Evolutionary conservation across 2,329 filamentous ascomycete species (phyloP).

Genomic region (Beauveria sp.): DNA sequence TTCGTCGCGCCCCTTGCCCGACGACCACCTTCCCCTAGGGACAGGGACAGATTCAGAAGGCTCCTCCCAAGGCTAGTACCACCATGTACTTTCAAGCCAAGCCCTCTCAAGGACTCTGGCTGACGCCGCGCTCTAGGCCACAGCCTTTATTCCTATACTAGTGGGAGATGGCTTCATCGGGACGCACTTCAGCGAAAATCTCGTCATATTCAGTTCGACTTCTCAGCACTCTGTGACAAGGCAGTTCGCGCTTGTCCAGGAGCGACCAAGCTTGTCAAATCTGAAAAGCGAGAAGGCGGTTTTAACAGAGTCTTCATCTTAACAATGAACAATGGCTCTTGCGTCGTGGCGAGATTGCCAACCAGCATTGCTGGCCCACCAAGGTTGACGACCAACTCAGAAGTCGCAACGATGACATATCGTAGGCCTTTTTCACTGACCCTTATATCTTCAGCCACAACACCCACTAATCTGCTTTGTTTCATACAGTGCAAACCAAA

Average conservation of each 20-base stretch:
- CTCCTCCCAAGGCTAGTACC: background rate
- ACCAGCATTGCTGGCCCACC: background rate
- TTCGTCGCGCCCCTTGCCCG: background rate
- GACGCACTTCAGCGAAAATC: background rate
- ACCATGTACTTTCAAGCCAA: background rate
- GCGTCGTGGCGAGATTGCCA: background rate
- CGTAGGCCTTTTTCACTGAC: background rate
- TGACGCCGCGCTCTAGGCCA: background rate
- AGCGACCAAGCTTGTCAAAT: background rate
- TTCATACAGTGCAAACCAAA: background rate
- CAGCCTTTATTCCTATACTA: background rate
- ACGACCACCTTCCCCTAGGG: background rate
- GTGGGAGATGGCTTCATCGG: background rate
- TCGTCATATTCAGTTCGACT: background rate
- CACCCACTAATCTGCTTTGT: background rate
- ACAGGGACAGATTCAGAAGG: background rate
- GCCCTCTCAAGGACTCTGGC: too few relatives aligned
- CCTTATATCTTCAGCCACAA: background rate
- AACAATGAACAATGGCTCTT: background rate
- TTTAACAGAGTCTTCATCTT: background rate
- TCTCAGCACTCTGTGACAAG: background rate
- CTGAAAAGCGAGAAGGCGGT: background rate
- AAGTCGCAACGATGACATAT: background rate
- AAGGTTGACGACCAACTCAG: background rate
- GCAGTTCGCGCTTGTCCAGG: background rate